These are phyloP conservation scores for Colletotrichum somersetense DNA, from an alignment of 2,329 filamentous ascomycete species.

Conservation along the genomic window DNA sequence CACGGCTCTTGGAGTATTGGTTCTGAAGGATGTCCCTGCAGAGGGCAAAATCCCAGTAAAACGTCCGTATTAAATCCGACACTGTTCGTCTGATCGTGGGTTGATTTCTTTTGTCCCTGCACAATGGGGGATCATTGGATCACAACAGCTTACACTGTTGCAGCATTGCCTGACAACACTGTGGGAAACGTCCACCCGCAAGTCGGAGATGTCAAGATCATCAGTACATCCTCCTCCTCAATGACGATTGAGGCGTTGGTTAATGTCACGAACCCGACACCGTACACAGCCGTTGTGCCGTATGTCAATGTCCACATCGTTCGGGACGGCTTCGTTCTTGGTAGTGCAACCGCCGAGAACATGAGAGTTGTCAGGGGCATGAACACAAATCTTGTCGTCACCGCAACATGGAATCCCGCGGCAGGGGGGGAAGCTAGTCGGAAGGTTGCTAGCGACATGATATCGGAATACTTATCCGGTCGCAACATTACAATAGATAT, in stretches of 20 bases:
- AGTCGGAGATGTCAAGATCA: constrained; percentile 77
- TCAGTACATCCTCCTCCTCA: constrained; percentile 78
- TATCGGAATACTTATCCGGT: constrained; percentile 90
- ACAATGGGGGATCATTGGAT: constrained; percentile 3
- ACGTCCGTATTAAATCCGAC: constrained; percentile 80
- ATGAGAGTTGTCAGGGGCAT: constrained; percentile 74
- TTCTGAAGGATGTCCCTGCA: constrained; percentile 86
- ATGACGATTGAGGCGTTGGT: constrained; percentile 78
- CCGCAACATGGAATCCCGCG: constrained; percentile 80
- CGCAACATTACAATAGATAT: constrained; percentile 86
- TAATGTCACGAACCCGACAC: constrained; percentile 91
- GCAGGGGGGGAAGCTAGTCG: constrained; percentile 73
- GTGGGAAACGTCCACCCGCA: constrained; percentile 67
- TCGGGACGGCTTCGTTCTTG: constrained; percentile 80
- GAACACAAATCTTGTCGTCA: constrained; percentile 77
- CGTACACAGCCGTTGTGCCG: constrained; percentile 86
- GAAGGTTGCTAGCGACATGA: constrained; percentile 75
- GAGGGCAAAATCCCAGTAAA: constrained; percentile 91
- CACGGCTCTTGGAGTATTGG: constrained; percentile 84
- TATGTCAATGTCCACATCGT: constrained; percentile 82
- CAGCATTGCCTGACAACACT: constrained; percentile 71
- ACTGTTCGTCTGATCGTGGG: constrained; percentile 53
- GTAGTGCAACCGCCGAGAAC: constrained; percentile 77
- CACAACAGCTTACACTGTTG: constrained; percentile 50
- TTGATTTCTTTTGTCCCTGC: constrained; percentile 37